phyloP scores from a whole-genome alignment of 495 filamentous ascomycete species.

The Acidiella bohemica region DNA sequence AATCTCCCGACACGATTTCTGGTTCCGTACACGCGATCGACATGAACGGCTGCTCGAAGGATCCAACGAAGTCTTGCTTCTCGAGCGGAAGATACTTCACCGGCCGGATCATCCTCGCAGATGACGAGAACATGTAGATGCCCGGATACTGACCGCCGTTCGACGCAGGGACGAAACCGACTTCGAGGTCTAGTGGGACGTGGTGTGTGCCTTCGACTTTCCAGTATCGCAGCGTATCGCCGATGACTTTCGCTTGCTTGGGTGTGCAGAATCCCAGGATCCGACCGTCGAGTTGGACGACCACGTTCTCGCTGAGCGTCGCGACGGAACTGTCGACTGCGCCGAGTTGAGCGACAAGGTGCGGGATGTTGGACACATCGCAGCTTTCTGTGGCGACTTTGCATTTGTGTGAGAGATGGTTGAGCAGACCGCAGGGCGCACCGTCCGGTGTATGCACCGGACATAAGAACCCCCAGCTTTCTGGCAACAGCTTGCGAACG shows the following conservation, averaged over 20 bases:
- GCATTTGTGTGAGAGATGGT: slow-evolving; percentile 93
- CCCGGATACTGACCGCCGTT: slow-evolving; percentile 87
- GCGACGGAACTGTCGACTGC: slow-evolving; percentile 57
- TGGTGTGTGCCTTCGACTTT: slow-evolving; percentile 85
- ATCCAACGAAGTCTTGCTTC: slow-evolving; percentile 74
- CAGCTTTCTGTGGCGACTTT: slow-evolving; percentile 60
- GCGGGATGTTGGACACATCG: slow-evolving; percentile 58
- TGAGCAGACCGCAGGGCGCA: slow-evolving; percentile 82
- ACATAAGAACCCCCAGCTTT: slow-evolving; percentile 96
- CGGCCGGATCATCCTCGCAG: slow-evolving; percentile 76
- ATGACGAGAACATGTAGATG: slow-evolving; percentile 78
- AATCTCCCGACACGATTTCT: slow-evolving; percentile 73
- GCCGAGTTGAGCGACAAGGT: slow-evolving; percentile 62
- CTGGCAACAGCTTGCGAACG: slow-evolving; percentile 84
- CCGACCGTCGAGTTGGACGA: slow-evolving; percentile 76
- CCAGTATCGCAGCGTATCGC: slow-evolving; percentile 78
- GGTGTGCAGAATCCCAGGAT: slow-evolving; percentile 85
- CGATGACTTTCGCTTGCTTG: slow-evolving; percentile 60
- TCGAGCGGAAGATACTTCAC: slow-evolving; percentile 82
- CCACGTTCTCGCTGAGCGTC: slow-evolving; percentile 63
- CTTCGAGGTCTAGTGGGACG: slow-evolving; percentile 74
- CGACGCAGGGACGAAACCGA: slow-evolving; percentile 79
- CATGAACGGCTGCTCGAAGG: slow-evolving; percentile 97
- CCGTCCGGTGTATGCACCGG: slow-evolving; percentile 97
- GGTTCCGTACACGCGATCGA: slow-evolving; percentile 77